A percentile compares a stretch with the other conserved stretches of the same genome.
Evolutionary conservation across 2,329 filamentous ascomycete species (phyloP).

Genomic region (Westerdykella aurantiaca): DNA sequence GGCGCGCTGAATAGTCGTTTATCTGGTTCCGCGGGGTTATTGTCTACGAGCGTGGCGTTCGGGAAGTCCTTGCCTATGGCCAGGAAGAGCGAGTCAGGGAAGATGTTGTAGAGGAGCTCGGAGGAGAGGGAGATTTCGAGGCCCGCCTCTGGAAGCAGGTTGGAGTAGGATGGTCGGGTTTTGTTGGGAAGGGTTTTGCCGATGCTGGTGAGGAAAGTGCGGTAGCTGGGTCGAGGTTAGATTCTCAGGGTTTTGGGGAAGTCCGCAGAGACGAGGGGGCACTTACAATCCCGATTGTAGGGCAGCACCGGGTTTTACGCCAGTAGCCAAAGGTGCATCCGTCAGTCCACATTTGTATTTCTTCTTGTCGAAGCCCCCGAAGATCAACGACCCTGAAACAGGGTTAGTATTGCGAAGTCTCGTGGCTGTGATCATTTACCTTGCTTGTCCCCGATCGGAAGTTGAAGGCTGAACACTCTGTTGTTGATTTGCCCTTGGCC

Average conservation of each 20-base stretch:
- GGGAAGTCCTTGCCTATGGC: constrained; percentile 2
- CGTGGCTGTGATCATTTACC: too few relatives aligned
- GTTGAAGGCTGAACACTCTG: neutral
- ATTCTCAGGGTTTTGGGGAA: too few relatives aligned
- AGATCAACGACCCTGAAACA: neutral
- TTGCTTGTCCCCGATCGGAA: neutral
- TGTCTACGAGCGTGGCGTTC: neutral
- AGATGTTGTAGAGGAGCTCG: neutral
- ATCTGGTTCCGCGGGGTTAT: neutral
- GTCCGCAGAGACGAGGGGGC: too few relatives aligned
- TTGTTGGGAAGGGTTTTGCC: neutral
- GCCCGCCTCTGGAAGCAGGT: neutral
- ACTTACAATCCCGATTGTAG: too few relatives aligned
- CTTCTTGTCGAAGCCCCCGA: constrained; percentile 2
- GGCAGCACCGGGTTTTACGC: too few relatives aligned
- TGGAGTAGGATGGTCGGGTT: neutral
- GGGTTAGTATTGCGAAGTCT: too few relatives aligned
- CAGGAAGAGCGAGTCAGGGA: neutral
- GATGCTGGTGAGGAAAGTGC: neutral
- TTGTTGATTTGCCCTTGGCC: neutral
- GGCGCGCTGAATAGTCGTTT: neutral
- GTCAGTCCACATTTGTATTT: constrained; percentile 1
- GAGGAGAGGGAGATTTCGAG: constrained; percentile 1
- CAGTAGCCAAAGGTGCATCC: too few relatives aligned
- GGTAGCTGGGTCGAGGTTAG: neutral